A percentile compares a stretch with the other conserved stretches of the same genome.
Conservation (phyloP, 345 rosid species). For the Firmiana major region DNA sequence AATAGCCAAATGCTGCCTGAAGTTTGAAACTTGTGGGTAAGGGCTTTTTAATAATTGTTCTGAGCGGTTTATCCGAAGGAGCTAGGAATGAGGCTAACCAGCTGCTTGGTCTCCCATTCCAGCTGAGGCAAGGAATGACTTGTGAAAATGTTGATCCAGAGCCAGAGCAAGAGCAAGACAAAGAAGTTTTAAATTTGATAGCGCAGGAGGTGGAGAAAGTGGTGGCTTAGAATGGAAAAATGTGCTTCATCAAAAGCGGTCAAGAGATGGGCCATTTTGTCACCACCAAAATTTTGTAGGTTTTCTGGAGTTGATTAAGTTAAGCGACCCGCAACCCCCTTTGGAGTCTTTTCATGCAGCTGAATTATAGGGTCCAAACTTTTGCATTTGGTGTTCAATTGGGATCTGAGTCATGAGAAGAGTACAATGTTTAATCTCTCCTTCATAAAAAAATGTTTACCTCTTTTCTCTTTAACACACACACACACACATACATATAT, state of each 20-base stretch:
- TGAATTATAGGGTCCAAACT: not conserved
- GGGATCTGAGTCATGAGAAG: not conserved
- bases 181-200: not conserved
- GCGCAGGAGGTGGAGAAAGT: not conserved
- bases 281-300: not conserved
- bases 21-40: too few species aligned
- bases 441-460: not conserved
- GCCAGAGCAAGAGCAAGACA: not conserved
- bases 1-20: not conserved
- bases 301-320: not conserved
- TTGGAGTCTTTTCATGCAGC: not conserved
- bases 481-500: too few species aligned
- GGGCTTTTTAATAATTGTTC: too few species aligned
- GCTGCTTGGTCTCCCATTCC: not conserved
- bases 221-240: not conserved
- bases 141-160: not conserved
- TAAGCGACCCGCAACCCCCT: not conserved
- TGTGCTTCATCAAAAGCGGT: not conserved
- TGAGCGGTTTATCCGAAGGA: too few species aligned
- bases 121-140: not conserved
- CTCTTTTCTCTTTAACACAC: not conserved
- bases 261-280: not conserved
- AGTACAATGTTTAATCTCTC: not conserved
- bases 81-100: not conserved
- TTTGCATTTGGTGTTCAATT: not conserved